Evolutionary conservation across 1,284 basidiomycete species (phyloP).

Genomic region (Austropuccinia psidii): DNA sequence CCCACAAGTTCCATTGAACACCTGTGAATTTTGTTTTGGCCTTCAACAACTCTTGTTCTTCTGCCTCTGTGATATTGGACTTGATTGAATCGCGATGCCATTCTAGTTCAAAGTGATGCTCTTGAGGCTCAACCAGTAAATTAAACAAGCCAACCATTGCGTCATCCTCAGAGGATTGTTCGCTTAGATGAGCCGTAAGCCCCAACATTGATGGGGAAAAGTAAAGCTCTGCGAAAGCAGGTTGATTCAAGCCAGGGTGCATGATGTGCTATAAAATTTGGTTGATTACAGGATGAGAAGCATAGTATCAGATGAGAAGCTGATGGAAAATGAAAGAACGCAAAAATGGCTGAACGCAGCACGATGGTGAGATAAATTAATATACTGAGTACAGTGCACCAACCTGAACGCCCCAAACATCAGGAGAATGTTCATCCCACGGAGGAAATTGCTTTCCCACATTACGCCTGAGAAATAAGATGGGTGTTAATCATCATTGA

Average conservation of each 20-base stretch:
- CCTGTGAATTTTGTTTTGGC: conserved; percentile 5
- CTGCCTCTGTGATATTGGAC: conserved; percentile 6
- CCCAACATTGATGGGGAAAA: conserved; percentile 15
- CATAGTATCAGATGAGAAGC: no score
- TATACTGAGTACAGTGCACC: neutral
- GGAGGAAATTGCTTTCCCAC: conserved; percentile 31
- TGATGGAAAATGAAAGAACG: no score
- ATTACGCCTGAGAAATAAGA: neutral
- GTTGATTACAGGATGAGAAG: neutral
- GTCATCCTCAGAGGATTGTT: neutral
- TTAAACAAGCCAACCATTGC: conserved; percentile 14
- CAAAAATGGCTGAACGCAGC: no score
- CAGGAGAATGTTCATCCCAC: conserved; percentile 10
- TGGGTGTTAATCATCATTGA: neutral
- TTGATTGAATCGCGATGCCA: conserved; percentile 32
- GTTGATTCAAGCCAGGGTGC: conserved; percentile 11
- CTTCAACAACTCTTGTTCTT: neutral
- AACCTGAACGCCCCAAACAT: conserved; percentile 30
- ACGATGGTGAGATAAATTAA: no score
- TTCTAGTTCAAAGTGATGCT: conserved; percentile 12
- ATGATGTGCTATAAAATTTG: conserved; percentile 12
- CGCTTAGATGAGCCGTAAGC: neutral
- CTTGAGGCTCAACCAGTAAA: conserved; percentile 8
- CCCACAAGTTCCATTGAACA: conserved; percentile 30
- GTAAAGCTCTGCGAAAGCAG: conserved; percentile 7